phyloP scores from a whole-genome alignment of 2,329 filamentous ascomycete genomes.

The Neofusicoccum cordaticola region DNA sequence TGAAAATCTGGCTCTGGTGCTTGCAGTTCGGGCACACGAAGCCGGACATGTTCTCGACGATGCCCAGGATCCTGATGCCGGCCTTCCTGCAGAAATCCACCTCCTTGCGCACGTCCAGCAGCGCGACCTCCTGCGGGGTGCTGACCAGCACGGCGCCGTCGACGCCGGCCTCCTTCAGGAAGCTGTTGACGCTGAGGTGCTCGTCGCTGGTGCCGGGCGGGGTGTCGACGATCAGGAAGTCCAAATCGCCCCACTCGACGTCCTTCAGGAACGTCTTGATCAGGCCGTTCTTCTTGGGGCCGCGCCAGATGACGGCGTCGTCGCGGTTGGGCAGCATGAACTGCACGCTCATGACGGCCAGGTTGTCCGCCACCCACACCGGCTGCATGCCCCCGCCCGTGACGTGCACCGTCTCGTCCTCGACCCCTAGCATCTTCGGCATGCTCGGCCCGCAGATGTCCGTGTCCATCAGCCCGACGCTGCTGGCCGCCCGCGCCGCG shows the following conservation, averaged over 20 bases:
- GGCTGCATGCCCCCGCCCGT: constrained; percentile 88
- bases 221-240: constrained; percentile 91
- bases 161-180: constrained; percentile 85
- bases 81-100: constrained; percentile 97
- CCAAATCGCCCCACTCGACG: constrained; percentile 94
- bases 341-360: constrained; percentile 95
- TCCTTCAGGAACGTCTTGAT: constrained; percentile 99
- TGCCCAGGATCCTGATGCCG: constrained; percentile 78
- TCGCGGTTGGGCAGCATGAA: constrained; percentile 95
- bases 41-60: constrained; percentile 97
- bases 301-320: constrained; percentile 95
- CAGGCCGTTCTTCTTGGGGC: constrained; percentile 96
- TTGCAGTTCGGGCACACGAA: constrained; percentile 95
- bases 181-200: constrained; percentile 89
- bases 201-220: constrained; percentile 95
- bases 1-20: constrained; percentile 78
- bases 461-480: constrained; percentile 94
- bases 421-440: constrained; percentile 98
- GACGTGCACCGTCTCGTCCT: constrained; percentile 88
- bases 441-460: constrained; percentile 96
- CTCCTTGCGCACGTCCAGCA: constrained; percentile 93
- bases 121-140: constrained; percentile 88
- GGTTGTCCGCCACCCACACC: constrained; percentile 91
- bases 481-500: constrained; percentile 72
- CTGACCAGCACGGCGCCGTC: constrained; percentile 92